A percentile compares a stretch with the other conserved stretches of the same genome.
Conservation (phyloP, 140 eudicot species). For the Anethum foeniculum region DNA sequence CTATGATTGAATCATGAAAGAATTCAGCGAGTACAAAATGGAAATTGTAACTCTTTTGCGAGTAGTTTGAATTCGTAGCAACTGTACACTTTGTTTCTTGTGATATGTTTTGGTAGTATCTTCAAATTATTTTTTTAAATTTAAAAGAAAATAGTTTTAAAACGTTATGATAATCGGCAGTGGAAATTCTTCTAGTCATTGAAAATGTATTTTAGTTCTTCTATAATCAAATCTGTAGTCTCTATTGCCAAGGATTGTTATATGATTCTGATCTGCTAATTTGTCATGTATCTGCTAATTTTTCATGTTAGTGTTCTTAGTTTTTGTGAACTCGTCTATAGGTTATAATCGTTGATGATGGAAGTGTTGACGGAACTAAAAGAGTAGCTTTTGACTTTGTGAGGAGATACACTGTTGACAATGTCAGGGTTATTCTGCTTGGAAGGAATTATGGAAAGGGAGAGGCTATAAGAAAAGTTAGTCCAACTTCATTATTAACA, state of each 20-base stretch:
- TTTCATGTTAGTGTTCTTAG: not conserved
- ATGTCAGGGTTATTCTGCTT: slow-evolving; percentile 84
- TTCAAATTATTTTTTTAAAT: not conserved
- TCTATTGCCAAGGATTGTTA: not conserved
- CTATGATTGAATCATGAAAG: not conserved
- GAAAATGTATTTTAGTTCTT: not conserved
- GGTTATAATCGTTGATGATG: slow-evolving; percentile 95
- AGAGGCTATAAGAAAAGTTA: slow-evolving; percentile 99
- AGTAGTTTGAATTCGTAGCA: not conserved
- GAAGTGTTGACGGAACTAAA: slow-evolving; percentile 86
- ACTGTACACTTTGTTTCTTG: not conserved
- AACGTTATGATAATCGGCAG: not conserved
- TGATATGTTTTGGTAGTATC: not conserved
- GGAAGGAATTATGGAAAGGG: slow-evolving; percentile 96
- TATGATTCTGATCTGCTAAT: not conserved
- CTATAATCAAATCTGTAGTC: not conserved
- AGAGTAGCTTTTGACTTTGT: slow-evolving; percentile 86
- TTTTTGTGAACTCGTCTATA: slow-evolving; percentile 20
- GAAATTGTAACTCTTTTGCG: not conserved
- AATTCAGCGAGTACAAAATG: not conserved
- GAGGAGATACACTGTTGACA: slow-evolving; percentile 70
- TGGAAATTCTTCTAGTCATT: slow-evolving; percentile 2
- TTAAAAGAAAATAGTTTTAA: not conserved
- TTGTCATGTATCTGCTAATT: not conserved
- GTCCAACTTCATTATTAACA: slow-evolving; percentile 21